These are phyloP conservation scores for Ziziphus jujuba DNA, from an alignment of 306 rosid genomes.

Conservation along the genomic window DNA sequence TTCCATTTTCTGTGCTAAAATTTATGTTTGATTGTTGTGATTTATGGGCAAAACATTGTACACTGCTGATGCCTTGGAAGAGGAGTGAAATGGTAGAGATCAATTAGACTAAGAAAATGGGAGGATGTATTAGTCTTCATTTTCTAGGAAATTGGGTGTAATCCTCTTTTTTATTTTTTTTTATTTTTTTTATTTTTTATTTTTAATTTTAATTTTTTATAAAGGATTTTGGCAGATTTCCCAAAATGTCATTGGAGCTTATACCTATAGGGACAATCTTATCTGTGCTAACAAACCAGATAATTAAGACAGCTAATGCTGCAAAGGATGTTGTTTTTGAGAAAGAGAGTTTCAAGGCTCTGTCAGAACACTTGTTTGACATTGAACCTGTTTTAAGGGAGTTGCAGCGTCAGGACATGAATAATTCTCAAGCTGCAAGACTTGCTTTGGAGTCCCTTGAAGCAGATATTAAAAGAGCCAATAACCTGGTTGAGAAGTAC, in stretches of 20 bases:
- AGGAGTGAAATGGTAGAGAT: slow-evolving; percentile 15
- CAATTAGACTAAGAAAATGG: slow-evolving; percentile 11
- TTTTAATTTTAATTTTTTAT: no score
- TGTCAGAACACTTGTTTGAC: slow-evolving; percentile 63
- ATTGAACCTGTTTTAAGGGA: slow-evolving; percentile 70
- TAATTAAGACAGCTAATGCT: slow-evolving; percentile 66
- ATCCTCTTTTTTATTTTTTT: not conserved
- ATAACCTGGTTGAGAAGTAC: slow-evolving; percentile 67
- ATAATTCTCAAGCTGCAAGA: slow-evolving; percentile 74
- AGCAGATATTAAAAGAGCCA: slow-evolving; percentile 68
- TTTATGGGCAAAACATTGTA: not conserved
- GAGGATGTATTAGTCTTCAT: slow-evolving; percentile 14
- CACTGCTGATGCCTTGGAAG: slow-evolving; percentile 8
- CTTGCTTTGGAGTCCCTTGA: slow-evolving; percentile 68
- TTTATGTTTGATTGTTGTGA: not conserved
- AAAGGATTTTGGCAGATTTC: slow-evolving; percentile 17
- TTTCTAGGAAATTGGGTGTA: slow-evolving; percentile 14
- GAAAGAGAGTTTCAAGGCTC: slow-evolving; percentile 69
- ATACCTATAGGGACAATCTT: slow-evolving; percentile 78
- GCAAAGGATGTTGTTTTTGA: slow-evolving; percentile 64
- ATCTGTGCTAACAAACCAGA: slow-evolving; percentile 68
- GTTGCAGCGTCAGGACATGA: slow-evolving; percentile 66
- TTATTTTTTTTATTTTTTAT: no score
- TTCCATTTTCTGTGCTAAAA: not conserved
- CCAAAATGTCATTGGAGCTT: slow-evolving; percentile 56